Evolutionary conservation across 495 filamentous ascomycete species (phyloP).

Genomic region (Venustampulla echinocandica): DNA sequence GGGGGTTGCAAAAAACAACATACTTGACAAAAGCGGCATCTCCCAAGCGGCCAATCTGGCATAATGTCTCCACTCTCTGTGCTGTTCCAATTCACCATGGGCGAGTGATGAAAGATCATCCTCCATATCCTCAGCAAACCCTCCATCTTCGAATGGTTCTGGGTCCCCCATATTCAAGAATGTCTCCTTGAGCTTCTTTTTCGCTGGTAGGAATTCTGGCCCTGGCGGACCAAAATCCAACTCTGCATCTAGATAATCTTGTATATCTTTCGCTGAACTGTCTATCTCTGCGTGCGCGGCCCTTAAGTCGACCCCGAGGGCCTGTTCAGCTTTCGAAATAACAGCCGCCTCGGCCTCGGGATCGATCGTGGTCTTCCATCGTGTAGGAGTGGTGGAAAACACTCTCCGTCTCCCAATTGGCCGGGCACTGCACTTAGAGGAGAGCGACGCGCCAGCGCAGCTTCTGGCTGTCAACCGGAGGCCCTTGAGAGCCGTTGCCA

Average conservation of each 20-base stretch:
- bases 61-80: slow-evolving; percentile 83
- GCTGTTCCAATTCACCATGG: slow-evolving; percentile 81
- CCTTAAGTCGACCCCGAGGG: not conserved
- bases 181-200: slow-evolving; percentile 29
- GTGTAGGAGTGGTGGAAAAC: slow-evolving; percentile 32
- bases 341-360: not conserved
- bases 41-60: slow-evolving; percentile 87
- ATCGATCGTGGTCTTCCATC: slow-evolving; percentile 13
- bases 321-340: not conserved
- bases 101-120: slow-evolving; percentile 76
- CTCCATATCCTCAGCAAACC: slow-evolving; percentile 47
- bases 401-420: slow-evolving; percentile 26
- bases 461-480: slow-evolving; percentile 39
- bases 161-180: slow-evolving; percentile 43
- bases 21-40: slow-evolving; percentile 85
- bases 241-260: slow-evolving; percentile 2
- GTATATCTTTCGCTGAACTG: not conserved
- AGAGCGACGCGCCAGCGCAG: slow-evolving; percentile 25
- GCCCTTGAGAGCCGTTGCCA: slow-evolving; percentile 41
- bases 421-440: slow-evolving; percentile 18
- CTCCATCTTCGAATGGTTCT: slow-evolving; percentile 36
- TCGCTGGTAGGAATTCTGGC: slow-evolving; percentile 16
- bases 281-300: not conserved
- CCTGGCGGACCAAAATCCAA: slow-evolving; percentile 1
- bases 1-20: slow-evolving; percentile 22